A percentile compares a stretch with the other conserved stretches of the same genome.
phyloP scores from a whole-genome alignment of 169 alveolate genomes.

The Cryptosporidium meleagridis region DNA sequence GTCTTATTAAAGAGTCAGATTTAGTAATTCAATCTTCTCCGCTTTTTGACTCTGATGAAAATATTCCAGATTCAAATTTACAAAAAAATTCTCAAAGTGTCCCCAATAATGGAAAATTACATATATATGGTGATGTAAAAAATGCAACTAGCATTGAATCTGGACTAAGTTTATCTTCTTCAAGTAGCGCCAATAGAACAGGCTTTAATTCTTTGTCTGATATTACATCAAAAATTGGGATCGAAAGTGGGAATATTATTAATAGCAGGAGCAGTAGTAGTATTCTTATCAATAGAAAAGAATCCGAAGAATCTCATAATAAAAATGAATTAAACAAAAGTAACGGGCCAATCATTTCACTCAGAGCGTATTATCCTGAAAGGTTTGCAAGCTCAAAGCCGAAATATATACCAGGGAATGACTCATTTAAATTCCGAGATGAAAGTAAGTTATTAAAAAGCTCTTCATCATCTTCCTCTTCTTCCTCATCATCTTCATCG shows the following conservation, averaged over 20 bases:
- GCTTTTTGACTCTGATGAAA: conserved; percentile 45
- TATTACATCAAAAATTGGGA: neutral
- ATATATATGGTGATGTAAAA: conserved; percentile 42
- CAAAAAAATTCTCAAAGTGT: neutral
- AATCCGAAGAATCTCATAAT: neutral
- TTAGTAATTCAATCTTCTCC: neutral
- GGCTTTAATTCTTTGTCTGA: neutral
- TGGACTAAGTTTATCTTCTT: neutral
- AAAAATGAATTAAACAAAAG: conserved; percentile 5
- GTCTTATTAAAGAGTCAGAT: neutral
- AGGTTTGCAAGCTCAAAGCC: conserved; percentile 44
- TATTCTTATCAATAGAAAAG: no score
- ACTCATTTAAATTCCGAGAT: neutral
- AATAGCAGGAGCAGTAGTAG: neutral
- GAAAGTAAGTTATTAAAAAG: neutral
- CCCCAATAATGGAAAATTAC: conserved; percentile 2
- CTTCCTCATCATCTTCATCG: neutral
- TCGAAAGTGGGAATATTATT: neutral
- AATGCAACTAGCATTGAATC: neutral
- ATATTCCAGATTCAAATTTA: neutral
- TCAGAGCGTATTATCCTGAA: conserved; percentile 48
- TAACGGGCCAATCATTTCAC: conserved; percentile 30
- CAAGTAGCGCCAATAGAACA: neutral
- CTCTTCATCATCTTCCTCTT: neutral
- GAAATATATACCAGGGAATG: conserved; percentile 24